Conservation (phyloP, 2,329 filamentous ascomycete genomes). For the Zymoseptoria ardabiliae region DNA sequence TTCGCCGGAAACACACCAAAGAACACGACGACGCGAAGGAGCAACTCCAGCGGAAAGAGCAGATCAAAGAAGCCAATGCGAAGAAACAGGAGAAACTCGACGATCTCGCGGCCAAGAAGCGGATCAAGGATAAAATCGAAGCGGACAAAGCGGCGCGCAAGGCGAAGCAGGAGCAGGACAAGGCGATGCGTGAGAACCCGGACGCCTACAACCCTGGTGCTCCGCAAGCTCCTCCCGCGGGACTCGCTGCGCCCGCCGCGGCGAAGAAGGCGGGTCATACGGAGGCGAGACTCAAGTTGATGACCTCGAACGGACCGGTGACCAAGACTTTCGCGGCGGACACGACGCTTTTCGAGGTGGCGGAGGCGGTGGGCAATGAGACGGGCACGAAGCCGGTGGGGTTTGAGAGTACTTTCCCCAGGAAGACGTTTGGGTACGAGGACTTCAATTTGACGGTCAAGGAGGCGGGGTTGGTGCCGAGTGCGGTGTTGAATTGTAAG, state of each 20-base stretch:
- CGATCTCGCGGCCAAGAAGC: constrained; percentile 77
- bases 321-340: constrained; percentile 84
- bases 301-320: constrained; percentile 67
- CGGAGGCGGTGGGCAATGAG: constrained; percentile 64
- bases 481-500: constrained; percentile 59
- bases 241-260: constrained; percentile 4
- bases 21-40: constrained; percentile 87
- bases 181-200: constrained; percentile 76
- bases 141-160: constrained; percentile 87
- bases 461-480: constrained; percentile 84
- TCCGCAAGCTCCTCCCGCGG: constrained; percentile 37
- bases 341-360: constrained; percentile 88
- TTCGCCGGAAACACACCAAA: constrained; percentile 78
- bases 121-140: constrained; percentile 88
- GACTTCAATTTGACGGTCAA: constrained; percentile 89
- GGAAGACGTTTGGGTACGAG: constrained; percentile 61
- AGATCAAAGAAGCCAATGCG: constrained; percentile 79
- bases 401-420: constrained; percentile 81
- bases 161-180: constrained; percentile 75
- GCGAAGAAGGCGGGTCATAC: constrained; percentile 63
- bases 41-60: constrained; percentile 77
- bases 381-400: constrained; percentile 62
- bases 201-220: constrained; percentile 44
- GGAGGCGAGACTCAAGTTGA: constrained; percentile 74
- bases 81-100: constrained; percentile 84